phyloP scores from a whole-genome alignment of 2,329 filamentous ascomycete genomes.

The Penicillium polonicum region DNA sequence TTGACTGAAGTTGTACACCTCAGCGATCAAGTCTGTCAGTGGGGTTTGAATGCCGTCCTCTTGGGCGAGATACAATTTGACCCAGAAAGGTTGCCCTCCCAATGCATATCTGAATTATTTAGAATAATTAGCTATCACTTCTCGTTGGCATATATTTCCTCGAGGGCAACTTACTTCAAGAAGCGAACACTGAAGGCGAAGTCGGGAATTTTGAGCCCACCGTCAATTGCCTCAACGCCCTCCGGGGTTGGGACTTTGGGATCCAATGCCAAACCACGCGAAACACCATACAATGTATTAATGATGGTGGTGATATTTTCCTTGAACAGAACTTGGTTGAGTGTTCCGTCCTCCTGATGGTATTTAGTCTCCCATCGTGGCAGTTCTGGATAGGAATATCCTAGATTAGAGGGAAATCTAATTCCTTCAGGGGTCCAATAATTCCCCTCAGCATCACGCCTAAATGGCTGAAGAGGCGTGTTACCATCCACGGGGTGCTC shows the following conservation, averaged over 20 bases:
- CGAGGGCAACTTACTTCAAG: constrained; percentile 1
- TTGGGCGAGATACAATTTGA: constrained; percentile 11
- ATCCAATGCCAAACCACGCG: constrained; percentile 6
- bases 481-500: constrained; percentile 1
- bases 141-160: no score
- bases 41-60: constrained; percentile 8
- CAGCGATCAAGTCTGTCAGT: constrained; percentile 8
- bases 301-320: constrained; percentile 1
- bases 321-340: constrained; percentile 4
- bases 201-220: constrained; percentile 7
- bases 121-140: not conserved
- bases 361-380: constrained; percentile 4
- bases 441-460: not conserved
- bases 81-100: constrained; percentile 12
- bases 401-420: constrained; percentile 1
- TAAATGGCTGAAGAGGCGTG: constrained; percentile 9
- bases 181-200: constrained; percentile 14
- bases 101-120: constrained; percentile 9
- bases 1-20: constrained; percentile 16
- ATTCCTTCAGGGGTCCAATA: constrained; percentile 7
- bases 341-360: not conserved
- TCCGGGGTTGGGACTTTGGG: constrained; percentile 4
- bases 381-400: constrained; percentile 9
- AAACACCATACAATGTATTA: constrained; percentile 8
- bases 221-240: constrained; percentile 9